Conservation (phyloP, 164 flowering plant genomes). For the Litsea cubeba region DNA sequence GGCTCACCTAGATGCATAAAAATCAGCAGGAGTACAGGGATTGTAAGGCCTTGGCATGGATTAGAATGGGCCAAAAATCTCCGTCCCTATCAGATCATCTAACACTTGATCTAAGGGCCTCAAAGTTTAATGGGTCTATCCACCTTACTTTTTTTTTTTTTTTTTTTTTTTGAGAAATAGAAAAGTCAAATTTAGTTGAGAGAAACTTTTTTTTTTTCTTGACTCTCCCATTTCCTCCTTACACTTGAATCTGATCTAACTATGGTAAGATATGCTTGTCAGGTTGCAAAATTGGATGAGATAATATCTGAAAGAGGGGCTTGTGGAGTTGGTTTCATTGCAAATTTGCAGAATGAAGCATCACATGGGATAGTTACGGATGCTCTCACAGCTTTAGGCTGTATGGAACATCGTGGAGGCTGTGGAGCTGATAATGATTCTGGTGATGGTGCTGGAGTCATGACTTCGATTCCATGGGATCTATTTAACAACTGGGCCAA, state of each 20-base stretch:
- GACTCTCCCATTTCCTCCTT: background rate
- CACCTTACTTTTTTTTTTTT: background rate
- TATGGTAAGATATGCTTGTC: conserved; percentile 3
- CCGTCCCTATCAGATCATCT: too few relatives aligned
- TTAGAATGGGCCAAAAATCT: too few relatives aligned
- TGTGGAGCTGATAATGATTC: conserved; percentile 99
- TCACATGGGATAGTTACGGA: conserved; percentile 71
- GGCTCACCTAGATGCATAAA: too few relatives aligned
- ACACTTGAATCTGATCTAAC: background rate
- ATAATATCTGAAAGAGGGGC: conserved; percentile 95
- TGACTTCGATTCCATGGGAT: conserved; percentile 99
- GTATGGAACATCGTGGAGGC: conserved; percentile 99
- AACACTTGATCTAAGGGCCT: too few relatives aligned
- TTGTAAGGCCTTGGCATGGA: too few relatives aligned
- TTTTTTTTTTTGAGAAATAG: background rate
- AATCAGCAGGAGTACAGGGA: too few relatives aligned
- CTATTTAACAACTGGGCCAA: conserved; percentile 77
- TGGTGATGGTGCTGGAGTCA: conserved; percentile 97
- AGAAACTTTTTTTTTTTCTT: background rate
- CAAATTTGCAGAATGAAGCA: conserved; percentile 77
- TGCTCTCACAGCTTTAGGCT: conserved; percentile 92
- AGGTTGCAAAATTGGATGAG: conserved; percentile 83
- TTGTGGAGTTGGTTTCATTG: conserved; percentile 99
- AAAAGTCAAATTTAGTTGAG: background rate
- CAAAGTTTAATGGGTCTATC: too few relatives aligned